These are phyloP conservation scores for Hamamelis virginiana DNA, from an alignment of 164 flowering plant genomes.

Conservation along the genomic window DNA sequence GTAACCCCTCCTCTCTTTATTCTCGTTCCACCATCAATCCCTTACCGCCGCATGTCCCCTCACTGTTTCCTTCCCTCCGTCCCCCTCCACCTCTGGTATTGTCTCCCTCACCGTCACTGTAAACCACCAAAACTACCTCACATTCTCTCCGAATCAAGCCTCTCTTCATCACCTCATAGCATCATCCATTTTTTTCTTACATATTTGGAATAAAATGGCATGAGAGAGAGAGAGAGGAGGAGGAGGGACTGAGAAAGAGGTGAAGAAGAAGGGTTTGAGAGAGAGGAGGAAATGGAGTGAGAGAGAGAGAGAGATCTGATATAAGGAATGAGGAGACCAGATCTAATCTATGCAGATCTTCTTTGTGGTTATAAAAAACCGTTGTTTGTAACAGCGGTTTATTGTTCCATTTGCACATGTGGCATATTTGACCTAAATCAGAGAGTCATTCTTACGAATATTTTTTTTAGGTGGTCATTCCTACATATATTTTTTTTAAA, in stretches of 20 bases:
- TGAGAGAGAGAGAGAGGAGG: too few species aligned
- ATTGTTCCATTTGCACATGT: too few species aligned
- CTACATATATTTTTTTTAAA: too few species aligned
- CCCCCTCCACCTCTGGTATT: constrained; percentile 7
- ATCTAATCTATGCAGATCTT: too few species aligned
- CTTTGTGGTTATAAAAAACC: too few species aligned
- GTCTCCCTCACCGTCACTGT: constrained; percentile 11
- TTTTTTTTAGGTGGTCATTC: too few species aligned
- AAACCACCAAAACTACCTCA: constrained; percentile 45
- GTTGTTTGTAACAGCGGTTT: too few species aligned
- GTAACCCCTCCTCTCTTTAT: constrained; percentile 21
- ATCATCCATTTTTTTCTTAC: constrained; percentile 21
- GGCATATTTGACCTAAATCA: too few species aligned
- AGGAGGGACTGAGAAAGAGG: constrained; percentile 18
- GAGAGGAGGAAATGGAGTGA: constrained; percentile 94
- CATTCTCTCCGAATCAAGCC: constrained; percentile 66
- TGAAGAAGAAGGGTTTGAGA: constrained; percentile 42
- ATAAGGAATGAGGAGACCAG: constrained; percentile 98
- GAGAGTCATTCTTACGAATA: too few species aligned
- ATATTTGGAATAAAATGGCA: too few species aligned
- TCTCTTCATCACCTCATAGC: constrained; percentile 34
- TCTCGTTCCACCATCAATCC: constrained; percentile 8
- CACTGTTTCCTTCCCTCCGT: constrained; percentile 5
- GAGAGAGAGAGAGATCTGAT: too few species aligned
- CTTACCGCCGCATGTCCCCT: constrained; percentile 1